A percentile compares a stretch with the other conserved stretches of the same genome.
Evolutionary conservation across 1,139 yeast species (phyloP).

Genomic region (Suhomyces ambrosiae): DNA sequence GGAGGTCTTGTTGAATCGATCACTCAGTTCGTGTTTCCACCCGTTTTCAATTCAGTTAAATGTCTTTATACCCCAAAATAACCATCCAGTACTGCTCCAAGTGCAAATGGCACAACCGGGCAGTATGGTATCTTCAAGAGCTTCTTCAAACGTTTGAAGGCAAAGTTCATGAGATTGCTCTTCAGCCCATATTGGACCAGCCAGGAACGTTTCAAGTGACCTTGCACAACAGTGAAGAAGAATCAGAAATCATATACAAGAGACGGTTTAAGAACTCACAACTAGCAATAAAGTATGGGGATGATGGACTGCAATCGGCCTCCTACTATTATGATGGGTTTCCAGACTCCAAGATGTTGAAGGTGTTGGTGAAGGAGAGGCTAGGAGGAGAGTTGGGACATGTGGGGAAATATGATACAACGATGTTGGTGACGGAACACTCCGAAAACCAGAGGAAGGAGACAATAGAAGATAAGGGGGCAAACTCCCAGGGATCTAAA

Average conservation of each 20-base stretch:
- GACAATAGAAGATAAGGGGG: neutral
- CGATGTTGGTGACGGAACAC: slow-evolving; percentile 8
- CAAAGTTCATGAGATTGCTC: slow-evolving; percentile 37
- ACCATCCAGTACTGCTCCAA: slow-evolving; percentile 44
- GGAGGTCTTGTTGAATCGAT: no score
- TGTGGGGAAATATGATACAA: slow-evolving; percentile 26
- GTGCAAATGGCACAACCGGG: slow-evolving; percentile 53
- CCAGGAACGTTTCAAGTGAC: slow-evolving; percentile 44
- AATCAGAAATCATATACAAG: slow-evolving; percentile 32
- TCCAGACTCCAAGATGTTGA: slow-evolving; percentile 48
- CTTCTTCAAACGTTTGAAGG: slow-evolving; percentile 47
- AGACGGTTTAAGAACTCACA: slow-evolving; percentile 38
- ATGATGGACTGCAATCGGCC: slow-evolving; percentile 29
- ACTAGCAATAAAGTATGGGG: slow-evolving; percentile 21
- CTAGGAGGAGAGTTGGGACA: slow-evolving; percentile 39
- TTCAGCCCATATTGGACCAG: slow-evolving; percentile 40
- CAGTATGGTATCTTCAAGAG: slow-evolving; percentile 50
- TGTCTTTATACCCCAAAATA: slow-evolving; percentile 31
- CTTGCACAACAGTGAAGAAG: slow-evolving; percentile 16
- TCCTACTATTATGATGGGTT: slow-evolving; percentile 45
- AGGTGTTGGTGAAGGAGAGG: slow-evolving; percentile 36
- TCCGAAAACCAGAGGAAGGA: neutral
- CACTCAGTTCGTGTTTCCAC: no score
- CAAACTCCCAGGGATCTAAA: no score
- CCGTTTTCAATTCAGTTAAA: no score